These are phyloP conservation scores for Astrothelium macrocarpum DNA, from an alignment of 495 filamentous ascomycete species.

Conservation along the genomic window DNA sequence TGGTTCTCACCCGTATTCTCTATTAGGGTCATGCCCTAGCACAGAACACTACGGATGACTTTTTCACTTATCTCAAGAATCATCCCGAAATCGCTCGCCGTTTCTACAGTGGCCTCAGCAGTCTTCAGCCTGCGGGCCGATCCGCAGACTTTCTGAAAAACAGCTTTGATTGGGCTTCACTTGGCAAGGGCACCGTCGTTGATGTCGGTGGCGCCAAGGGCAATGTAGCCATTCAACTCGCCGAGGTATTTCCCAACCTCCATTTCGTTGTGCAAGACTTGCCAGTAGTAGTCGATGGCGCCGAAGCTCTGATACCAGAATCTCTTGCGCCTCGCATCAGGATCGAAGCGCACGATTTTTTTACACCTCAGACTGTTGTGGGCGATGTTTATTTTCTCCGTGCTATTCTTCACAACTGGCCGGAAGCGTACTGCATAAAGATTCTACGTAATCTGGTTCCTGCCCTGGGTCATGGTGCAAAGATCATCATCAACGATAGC, in stretches of 20 bases:
- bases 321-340: conserved; percentile 14
- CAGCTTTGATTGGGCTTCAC: conserved; percentile 6
- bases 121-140: background rate
- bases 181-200: conserved; percentile 11
- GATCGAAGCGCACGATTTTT: conserved; percentile 37
- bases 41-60: background rate
- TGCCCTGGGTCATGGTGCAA: conserved; percentile 8
- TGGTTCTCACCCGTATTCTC: background rate
- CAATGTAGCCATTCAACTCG: conserved; percentile 6
- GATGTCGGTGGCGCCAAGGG: conserved; percentile 35
- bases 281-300: background rate
- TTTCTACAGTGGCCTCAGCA: background rate
- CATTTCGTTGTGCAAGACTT: conserved; percentile 13
- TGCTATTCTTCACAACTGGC: conserved; percentile 37
- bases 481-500: conserved; percentile 11
- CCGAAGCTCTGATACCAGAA: background rate
- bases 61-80: background rate
- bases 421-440: conserved; percentile 34
- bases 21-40: background rate
- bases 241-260: background rate
- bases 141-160: background rate
- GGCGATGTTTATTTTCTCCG: conserved; percentile 38
- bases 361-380: conserved; percentile 31
- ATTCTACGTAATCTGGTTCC: conserved; percentile 23
- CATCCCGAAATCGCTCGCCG: background rate